Conservation (phyloP, 805 yeast species). For the Sugiyamaella boreocaroliniensis region DNA sequence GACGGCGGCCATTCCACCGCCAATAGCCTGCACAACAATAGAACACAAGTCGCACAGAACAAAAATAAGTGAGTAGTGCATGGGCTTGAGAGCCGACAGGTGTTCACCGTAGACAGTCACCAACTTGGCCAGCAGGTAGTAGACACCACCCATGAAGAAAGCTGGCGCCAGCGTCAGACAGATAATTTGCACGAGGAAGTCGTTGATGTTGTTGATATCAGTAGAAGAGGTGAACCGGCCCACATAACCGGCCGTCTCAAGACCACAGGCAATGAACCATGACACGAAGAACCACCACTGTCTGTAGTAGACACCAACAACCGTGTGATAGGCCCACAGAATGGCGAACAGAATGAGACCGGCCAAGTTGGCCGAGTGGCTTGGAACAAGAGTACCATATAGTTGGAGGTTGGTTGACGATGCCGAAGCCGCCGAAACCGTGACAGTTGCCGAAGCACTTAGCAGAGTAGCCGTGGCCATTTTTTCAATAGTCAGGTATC, state of each 20-base stretch:
- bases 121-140: constrained; percentile 61
- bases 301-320: constrained; percentile 38
- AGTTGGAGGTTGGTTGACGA: not conserved
- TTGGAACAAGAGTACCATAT: constrained; percentile 40
- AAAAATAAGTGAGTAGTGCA: constrained; percentile 57
- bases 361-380: constrained; percentile 50
- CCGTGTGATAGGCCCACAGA: constrained; percentile 38
- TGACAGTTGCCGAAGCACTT: not conserved
- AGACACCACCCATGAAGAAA: constrained; percentile 77
- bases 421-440: not conserved
- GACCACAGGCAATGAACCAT: constrained; percentile 46
- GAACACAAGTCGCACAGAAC: constrained; percentile 59
- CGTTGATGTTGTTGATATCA: constrained; percentile 30
- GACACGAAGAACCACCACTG: constrained; percentile 64
- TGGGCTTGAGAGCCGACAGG: constrained; percentile 48
- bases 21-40: constrained; percentile 61
- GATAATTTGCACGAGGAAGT: constrained; percentile 58
- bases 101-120: constrained; percentile 53
- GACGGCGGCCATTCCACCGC: constrained; percentile 66
- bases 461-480: not conserved
- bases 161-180: constrained; percentile 75
- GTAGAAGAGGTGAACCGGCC: constrained; percentile 48
- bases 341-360: constrained; percentile 51
- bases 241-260: constrained; percentile 64
- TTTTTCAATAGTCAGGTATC: too few relatives aligned